Percentiles rank a stretch among this genome's conserved stretches.
Conservation (phyloP, 1,284 basidiomycete genomes). For the Uromyces viciae-fabae region DNA sequence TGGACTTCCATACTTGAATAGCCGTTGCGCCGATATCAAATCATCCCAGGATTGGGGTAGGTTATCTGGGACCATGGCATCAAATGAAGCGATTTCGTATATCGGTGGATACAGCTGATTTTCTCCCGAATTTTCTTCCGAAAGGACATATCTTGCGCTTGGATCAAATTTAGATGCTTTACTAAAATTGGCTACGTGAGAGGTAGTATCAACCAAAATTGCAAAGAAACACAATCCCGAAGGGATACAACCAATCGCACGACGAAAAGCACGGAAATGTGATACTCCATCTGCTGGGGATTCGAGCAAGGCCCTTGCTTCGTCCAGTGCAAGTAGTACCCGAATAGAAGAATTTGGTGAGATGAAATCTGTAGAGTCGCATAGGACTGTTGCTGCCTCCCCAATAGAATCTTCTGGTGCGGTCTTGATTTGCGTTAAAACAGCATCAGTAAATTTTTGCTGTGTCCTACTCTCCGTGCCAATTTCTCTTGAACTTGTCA, state of each 20-base stretch:
- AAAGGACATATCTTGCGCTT: not conserved
- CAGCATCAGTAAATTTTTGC: not conserved
- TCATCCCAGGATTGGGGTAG: not conserved
- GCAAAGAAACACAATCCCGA: not conserved
- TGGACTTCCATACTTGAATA: conserved; percentile 3
- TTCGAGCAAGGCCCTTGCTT: not conserved
- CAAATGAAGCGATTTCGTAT: not conserved
- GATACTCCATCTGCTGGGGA: not conserved
- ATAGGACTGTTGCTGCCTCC: not conserved
- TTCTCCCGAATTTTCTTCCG: not conserved
- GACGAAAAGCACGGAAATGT: conserved; percentile 3
- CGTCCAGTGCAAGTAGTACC: conserved; percentile 1
- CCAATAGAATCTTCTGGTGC: not conserved
- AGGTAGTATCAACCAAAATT: not conserved
- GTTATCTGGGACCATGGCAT: not conserved
- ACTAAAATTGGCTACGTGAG: conserved; percentile 1
- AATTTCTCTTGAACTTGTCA: not conserved
- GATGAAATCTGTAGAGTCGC: not conserved
- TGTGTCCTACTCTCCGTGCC: not conserved
- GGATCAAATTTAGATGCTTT: not conserved
- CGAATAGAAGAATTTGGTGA: not conserved
- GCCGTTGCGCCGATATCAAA: not conserved
- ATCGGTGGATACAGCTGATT: not conserved
- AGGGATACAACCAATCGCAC: not conserved
- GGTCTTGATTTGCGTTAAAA: not conserved